Percentiles rank a stretch among this genome's conserved stretches.
phyloP scores from a whole-genome alignment of 352 stramenopile genomes.

The Phytopythium aichiense region DNA sequence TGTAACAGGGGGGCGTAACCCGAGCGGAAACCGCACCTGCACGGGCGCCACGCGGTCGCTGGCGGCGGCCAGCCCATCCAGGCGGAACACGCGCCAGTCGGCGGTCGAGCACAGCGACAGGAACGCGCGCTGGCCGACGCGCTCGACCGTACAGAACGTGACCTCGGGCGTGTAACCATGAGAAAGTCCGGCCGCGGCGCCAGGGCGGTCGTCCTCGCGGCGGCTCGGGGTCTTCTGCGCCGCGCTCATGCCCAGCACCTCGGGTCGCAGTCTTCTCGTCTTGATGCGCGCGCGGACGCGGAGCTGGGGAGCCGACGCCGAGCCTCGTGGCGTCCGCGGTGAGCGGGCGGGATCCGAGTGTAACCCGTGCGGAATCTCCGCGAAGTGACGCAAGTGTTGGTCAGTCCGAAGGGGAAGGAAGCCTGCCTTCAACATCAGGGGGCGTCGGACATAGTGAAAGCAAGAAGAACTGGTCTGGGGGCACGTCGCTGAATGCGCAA shows the following conservation, averaged over 20 bases:
- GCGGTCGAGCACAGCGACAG: slow-evolving; percentile 53
- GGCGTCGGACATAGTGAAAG: background rate
- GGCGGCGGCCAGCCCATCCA: slow-evolving; percentile 40
- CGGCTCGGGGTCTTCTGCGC: background rate
- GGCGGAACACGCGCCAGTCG: slow-evolving; percentile 52
- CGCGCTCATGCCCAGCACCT: background rate
- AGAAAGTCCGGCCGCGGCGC: background rate
- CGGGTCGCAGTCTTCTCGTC: background rate
- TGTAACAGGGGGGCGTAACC: background rate
- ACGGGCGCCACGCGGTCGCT: slow-evolving; percentile 43
- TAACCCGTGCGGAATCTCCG: slow-evolving; percentile 1
- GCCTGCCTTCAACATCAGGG: background rate
- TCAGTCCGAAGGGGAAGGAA: background rate
- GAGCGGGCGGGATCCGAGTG: slow-evolving; percentile 2
- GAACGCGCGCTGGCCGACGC: slow-evolving; percentile 41
- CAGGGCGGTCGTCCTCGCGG: background rate
- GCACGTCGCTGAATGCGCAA: background rate
- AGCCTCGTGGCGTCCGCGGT: background rate
- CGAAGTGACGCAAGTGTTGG: slow-evolving; percentile 3
- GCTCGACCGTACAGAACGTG: slow-evolving; percentile 63
- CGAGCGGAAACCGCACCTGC: slow-evolving; percentile 24
- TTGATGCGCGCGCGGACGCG: too few species aligned
- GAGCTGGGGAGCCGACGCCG: too few species aligned
- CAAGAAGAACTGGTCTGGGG: background rate
- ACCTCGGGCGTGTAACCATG: slow-evolving; percentile 23